A percentile compares a stretch with the other conserved stretches of the same genome.
Evolutionary conservation across 192 early-diverging fungal genomes (phyloP).

Genomic region (Umbelopsis isabellina): DNA sequence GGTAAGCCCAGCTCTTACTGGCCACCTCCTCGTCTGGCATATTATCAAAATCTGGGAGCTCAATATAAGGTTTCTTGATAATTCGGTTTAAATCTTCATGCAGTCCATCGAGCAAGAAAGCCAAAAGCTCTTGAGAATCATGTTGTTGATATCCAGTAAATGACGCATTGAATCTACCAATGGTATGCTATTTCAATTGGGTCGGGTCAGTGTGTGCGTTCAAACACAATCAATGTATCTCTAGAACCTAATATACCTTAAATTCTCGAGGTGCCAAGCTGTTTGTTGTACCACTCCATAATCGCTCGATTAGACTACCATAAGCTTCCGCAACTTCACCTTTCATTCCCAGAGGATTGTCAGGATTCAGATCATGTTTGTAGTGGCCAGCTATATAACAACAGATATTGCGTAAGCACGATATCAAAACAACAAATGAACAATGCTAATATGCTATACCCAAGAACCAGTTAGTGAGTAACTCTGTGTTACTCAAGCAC

Average conservation of each 20-base stretch:
- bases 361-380: conserved; percentile 65
- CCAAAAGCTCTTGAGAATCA: conserved; percentile 85
- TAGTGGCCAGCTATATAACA: conserved; percentile 42
- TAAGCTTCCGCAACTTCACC: conserved; percentile 73
- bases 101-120: conserved; percentile 80
- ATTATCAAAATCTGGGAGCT: conserved; percentile 74
- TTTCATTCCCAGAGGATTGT: conserved; percentile 76
- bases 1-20: conserved; percentile 71
- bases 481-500: conserved; percentile 78
- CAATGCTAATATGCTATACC: conserved; percentile 23
- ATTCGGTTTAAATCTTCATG: conserved; percentile 91
- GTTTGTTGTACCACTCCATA: conserved; percentile 60
- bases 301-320: conserved; percentile 62
- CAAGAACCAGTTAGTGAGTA: conserved; percentile 68
- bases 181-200: conserved; percentile 29
- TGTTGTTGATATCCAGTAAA: conserved; percentile 81
- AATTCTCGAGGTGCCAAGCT: conserved; percentile 77
- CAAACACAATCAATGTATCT: not conserved
- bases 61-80: conserved; percentile 76
- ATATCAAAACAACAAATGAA: not conserved
- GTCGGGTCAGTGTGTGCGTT: not conserved
- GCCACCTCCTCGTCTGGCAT: conserved; percentile 71
- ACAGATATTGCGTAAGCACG: too few species aligned
- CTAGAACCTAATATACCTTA: conserved; percentile 50
- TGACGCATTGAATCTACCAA: conserved; percentile 59